These are phyloP conservation scores for Camellia lanceoleosa DNA, from an alignment of 148 eudicot species.

Conservation along the genomic window DNA sequence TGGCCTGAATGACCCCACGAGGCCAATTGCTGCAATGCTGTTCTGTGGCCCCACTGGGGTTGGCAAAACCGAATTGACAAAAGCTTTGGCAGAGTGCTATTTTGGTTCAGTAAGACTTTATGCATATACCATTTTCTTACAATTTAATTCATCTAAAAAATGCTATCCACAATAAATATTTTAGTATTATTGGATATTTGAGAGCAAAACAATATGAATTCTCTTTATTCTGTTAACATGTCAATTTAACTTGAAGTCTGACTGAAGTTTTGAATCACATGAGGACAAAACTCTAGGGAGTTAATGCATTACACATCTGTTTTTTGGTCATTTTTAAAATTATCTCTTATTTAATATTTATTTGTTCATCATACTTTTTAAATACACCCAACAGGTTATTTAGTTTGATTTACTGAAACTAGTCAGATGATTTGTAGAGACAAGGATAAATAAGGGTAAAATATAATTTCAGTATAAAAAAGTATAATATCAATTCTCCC, in stretches of 20 bases:
- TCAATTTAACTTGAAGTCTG: background rate
- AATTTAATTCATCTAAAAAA: background rate
- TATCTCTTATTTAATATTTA: background rate
- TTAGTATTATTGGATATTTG: background rate
- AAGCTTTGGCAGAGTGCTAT: constrained; percentile 55
- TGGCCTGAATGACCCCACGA: constrained; percentile 51
- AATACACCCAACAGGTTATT: no score
- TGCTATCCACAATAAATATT: background rate
- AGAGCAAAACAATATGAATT: background rate
- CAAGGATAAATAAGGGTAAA: no score
- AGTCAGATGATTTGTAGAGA: no score
- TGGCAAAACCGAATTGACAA: constrained; percentile 59
- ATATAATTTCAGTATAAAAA: no score
- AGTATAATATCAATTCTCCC: no score
- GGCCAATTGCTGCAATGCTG: constrained; percentile 61
- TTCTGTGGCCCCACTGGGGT: constrained; percentile 68
- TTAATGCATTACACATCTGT: no score
- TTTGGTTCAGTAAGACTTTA: constrained; percentile 54
- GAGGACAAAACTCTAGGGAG: background rate
- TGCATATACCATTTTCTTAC: background rate
- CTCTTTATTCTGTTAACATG: background rate
- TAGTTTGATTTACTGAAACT: no score
- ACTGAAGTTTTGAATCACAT: background rate
- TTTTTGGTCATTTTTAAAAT: background rate
- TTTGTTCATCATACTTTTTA: background rate